phyloP scores from a whole-genome alignment of 768 basidiomycete species.

The Polyporus arcularius region DNA sequence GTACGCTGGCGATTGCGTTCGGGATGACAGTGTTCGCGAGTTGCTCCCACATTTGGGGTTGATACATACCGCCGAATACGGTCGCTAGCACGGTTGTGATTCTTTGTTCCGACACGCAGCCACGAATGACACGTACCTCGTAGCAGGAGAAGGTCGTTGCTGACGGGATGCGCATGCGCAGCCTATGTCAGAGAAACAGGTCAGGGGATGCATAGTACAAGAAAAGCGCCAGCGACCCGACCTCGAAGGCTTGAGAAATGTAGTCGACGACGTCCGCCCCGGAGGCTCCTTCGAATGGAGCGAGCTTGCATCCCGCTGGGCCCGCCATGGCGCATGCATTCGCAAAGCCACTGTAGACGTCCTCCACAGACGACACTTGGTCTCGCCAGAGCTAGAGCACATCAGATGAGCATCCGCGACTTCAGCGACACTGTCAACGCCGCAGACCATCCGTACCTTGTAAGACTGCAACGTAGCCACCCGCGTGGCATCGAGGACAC shows the following conservation, averaged over 20 bases:
- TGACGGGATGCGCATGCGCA: slow-evolving; percentile 1
- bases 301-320: slow-evolving; percentile 1
- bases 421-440: neutral
- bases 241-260: slow-evolving; percentile 6
- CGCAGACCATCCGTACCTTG: neutral
- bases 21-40: too few species aligned
- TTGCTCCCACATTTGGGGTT: too few species aligned
- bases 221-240: neutral
- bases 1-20: too few species aligned
- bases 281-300: neutral
- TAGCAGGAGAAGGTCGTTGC: slow-evolving; percentile 1
- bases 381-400: slow-evolving; percentile 7
- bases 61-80: too few species aligned
- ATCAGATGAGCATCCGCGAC: too few species aligned
- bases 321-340: slow-evolving; percentile 12
- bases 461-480: slow-evolving; percentile 10
- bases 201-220: neutral
- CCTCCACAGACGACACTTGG: slow-evolving; percentile 4
- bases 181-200: neutral
- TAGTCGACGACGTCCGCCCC: slow-evolving; percentile 8
- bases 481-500: slow-evolving; percentile 7
- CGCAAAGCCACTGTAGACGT: slow-evolving; percentile 7
- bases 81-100: too few species aligned
- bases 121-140: neutral
- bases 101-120: too few species aligned